Base-by-base conservation (phyloP, 1,284 basidiomycete species). In the Naganishia liquefaciens region DNA sequence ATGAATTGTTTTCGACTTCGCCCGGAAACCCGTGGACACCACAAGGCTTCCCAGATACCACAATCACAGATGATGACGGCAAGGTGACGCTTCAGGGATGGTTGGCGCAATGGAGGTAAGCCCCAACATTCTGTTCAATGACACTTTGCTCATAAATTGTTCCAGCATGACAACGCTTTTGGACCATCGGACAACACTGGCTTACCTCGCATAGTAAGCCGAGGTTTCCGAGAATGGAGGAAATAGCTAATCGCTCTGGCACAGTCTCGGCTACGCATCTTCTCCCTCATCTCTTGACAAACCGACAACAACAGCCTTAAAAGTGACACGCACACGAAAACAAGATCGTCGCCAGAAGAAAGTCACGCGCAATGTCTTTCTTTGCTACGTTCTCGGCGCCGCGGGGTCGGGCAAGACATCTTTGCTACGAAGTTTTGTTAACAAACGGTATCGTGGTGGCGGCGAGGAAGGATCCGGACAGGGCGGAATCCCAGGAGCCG, bases 51-150 rank as follows among this genome's bases (percentile, higher is more conserved):
- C 90, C 91, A 0, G 89, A 93, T 72, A 94, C 88, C 1, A 95
- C 93, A 2, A 84, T 94, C 54, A 89, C 92, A 13, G 90, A 94
- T 72, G 93, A 95, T 74, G 83, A 86, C 47, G 93, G 92, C 10
- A 87, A 90, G 11, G 91, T 98, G 17, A 98, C 95, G 19, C 79
- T 99, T 54, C 95, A 98, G 79, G 93, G 93, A 7, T 99, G 95
- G 95, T 82, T 99, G 19, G 95, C 95, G 27, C 94, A 98, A 76
- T 99, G 95, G 95, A 96, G 91, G 92, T 91, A 68, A 53, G 82
- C 72, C n/a, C 44, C 33, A 37, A 17, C 23, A 54, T 52, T 19
- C 39, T 21, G 3, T 19, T n/a, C 54, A 40, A n/a, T 44, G 40
- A 2, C 2, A 10, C 11, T 17, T n/a, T 13, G 28, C 33, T 52